A percentile compares a stretch with the other conserved stretches of the same genome.
phyloP scores from a whole-genome alignment of 2,329 filamentous ascomycete species.

The Escovopsis sp. region DNA sequence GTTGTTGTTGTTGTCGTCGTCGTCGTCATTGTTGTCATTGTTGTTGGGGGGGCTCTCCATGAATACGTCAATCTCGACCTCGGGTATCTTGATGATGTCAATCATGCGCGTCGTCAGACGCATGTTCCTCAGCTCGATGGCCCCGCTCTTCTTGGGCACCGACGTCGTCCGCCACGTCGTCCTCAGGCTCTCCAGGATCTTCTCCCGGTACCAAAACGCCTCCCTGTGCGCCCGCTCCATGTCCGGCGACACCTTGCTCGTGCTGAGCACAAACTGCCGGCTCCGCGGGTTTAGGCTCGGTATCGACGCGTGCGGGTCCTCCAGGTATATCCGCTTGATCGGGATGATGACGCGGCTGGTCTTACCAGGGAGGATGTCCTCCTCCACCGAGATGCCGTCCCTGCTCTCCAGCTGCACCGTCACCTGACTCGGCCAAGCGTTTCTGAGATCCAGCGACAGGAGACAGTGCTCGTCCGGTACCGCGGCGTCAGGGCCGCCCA shows the following conservation, averaged over 20 bases:
- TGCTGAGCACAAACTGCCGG: constrained; percentile 83
- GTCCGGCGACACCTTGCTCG: constrained; percentile 63
- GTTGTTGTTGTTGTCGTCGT: constrained; percentile 5
- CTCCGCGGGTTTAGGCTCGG: constrained; percentile 71
- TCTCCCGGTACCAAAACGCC: constrained; percentile 83
- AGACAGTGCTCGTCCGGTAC: constrained; percentile 56
- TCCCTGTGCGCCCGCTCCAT: constrained; percentile 65
- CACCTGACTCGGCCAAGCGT: constrained; percentile 76
- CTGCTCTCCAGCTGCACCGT: constrained; percentile 45
- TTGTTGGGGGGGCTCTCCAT: constrained; percentile 24
- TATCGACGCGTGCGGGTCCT: constrained; percentile 63
- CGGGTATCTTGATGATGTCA: constrained; percentile 67
- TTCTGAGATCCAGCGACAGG: constrained; percentile 69
- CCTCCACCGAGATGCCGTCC: constrained; percentile 33
- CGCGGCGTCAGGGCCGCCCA: constrained; percentile 18
- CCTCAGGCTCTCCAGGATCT: constrained; percentile 54
- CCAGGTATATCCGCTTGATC: constrained; percentile 58
- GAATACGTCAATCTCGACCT: constrained; percentile 52
- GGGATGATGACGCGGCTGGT: constrained; percentile 64
- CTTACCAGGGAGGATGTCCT: constrained; percentile 49
- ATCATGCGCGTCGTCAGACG: constrained; percentile 66
- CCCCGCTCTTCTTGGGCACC: constrained; percentile 41
- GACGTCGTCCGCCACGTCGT: constrained; percentile 54
- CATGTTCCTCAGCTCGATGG: constrained; percentile 62
- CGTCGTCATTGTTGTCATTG: constrained; percentile 9